A percentile compares a stretch with the other conserved stretches of the same genome.
Conservation (phyloP, 306 rosid genomes). For the Casuarina glauca region DNA sequence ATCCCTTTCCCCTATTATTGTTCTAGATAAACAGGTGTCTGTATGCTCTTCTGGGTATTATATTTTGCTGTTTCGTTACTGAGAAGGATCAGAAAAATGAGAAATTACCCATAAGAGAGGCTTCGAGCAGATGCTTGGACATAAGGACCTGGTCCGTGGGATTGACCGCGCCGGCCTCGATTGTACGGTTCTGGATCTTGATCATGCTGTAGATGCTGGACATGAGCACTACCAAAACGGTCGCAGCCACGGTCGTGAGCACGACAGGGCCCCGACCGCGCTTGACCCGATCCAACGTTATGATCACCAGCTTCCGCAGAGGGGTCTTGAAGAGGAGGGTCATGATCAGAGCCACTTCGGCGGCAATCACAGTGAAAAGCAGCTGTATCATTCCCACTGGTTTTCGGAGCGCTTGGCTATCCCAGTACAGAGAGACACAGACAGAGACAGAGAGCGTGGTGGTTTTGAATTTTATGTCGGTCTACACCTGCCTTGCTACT, state of each 20-base stretch:
- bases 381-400: constrained; percentile 60
- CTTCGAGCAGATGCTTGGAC: constrained; percentile 82
- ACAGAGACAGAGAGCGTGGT: background rate
- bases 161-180: constrained; percentile 59
- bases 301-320: constrained; percentile 72
- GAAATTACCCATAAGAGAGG: constrained; percentile 86
- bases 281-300: constrained; percentile 70
- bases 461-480: background rate
- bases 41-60: background rate
- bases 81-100: background rate
- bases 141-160: constrained; percentile 92
- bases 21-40: background rate
- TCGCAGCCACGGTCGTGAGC: constrained; percentile 63
- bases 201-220: constrained; percentile 63
- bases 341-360: constrained; percentile 62
- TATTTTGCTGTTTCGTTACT: too few species aligned
- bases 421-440: background rate
- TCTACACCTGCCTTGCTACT: too few species aligned
- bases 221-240: constrained; percentile 55
- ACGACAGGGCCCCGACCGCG: constrained; percentile 89
- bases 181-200: constrained; percentile 59
- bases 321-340: constrained; percentile 76
- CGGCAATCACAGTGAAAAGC: constrained; percentile 56
- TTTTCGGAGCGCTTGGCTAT: constrained; percentile 17
- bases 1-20: too few species aligned